A percentile compares a stretch with the other conserved stretches of the same genome.
phyloP scores from a whole-genome alignment of 805 yeast genomes.

The Komagataella pastoris region DNA sequence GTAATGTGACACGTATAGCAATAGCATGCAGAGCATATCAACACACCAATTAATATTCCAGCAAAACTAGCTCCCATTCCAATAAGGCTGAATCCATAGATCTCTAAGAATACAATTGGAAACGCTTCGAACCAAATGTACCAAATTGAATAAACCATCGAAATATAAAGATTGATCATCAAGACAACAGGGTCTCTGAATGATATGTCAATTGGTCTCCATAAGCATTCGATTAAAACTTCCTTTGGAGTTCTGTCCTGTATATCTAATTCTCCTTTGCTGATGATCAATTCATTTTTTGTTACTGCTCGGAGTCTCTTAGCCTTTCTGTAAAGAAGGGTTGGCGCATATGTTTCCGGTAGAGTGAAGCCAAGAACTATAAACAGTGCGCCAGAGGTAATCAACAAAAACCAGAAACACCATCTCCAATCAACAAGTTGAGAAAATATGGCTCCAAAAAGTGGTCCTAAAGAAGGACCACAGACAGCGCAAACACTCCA shows the following conservation, averaged over 20 bases:
- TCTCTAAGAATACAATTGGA: slow-evolving; percentile 37
- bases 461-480: slow-evolving; percentile 45
- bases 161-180: slow-evolving; percentile 35
- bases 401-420: slow-evolving; percentile 37
- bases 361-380: slow-evolving; percentile 5
- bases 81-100: slow-evolving; percentile 31
- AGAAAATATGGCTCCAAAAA: slow-evolving; percentile 38
- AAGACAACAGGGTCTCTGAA: slow-evolving; percentile 43
- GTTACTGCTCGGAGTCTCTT: background rate
- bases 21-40: slow-evolving; percentile 17
- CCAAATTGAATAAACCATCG: slow-evolving; percentile 35
- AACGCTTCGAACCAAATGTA: slow-evolving; percentile 51
- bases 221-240: slow-evolving; percentile 19
- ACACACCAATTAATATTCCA: slow-evolving; percentile 31
- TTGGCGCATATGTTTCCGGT: background rate
- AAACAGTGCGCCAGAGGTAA: slow-evolving; percentile 23
- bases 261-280: background rate
- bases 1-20: background rate
- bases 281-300: background rate
- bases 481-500: slow-evolving; percentile 43
- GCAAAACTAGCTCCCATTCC: slow-evolving; percentile 34
- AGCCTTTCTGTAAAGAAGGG: background rate
- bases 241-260: slow-evolving; percentile 6
- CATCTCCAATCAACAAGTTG: slow-evolving; percentile 36
- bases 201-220: slow-evolving; percentile 38